Percentiles rank a stretch among this genome's conserved stretches.
phyloP scores from a whole-genome alignment of 1,284 basidiomycete genomes.

The Rhodotorula sp. region DNA sequence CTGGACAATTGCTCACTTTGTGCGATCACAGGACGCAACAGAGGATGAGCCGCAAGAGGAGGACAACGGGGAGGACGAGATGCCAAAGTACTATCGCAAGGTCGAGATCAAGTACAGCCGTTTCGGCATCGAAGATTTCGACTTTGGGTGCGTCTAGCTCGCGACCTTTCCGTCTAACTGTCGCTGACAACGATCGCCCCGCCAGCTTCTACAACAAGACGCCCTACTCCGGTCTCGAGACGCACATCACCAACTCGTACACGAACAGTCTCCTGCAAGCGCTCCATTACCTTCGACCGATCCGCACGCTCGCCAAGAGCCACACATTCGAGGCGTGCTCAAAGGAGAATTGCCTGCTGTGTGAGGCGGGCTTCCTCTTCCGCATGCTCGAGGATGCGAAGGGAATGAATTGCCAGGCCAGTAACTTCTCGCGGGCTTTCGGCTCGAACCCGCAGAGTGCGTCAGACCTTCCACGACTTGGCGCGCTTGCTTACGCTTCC shows the following conservation, averaged over 20 bases:
- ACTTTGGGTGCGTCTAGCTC: conserved; percentile 70
- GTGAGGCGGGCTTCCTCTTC: conserved; percentile 92
- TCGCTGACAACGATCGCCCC: conserved; percentile 5
- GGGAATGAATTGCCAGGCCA: conserved; percentile 92
- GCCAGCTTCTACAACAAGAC: conserved; percentile 88
- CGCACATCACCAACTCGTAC: conserved; percentile 96
- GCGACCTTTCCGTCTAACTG: not conserved
- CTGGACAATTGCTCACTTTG: not conserved
- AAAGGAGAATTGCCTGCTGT: conserved; percentile 86
- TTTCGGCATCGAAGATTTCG: conserved; percentile 99
- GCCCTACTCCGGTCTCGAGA: conserved; percentile 85
- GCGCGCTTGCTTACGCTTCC: conserved; percentile 41
- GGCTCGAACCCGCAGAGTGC: conserved; percentile 71
- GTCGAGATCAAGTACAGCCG: conserved; percentile 98
- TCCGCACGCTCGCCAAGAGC: conserved; percentile 79
- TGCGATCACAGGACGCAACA: conserved; percentile 3
- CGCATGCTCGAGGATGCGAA: conserved; percentile 93
- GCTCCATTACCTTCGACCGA: conserved; percentile 77
- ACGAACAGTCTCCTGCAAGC: conserved; percentile 90
- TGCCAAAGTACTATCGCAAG: conserved; percentile 81
- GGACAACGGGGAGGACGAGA: conserved; percentile 48
- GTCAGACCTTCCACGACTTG: conserved; percentile 14
- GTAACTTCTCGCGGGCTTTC: conserved; percentile 93
- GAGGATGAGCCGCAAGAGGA: conserved; percentile 45
- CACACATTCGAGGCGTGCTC: conserved; percentile 86